Base-by-base conservation (phyloP, 495 filamentous ascomycete species). In the Trichoderma virens region DNA sequence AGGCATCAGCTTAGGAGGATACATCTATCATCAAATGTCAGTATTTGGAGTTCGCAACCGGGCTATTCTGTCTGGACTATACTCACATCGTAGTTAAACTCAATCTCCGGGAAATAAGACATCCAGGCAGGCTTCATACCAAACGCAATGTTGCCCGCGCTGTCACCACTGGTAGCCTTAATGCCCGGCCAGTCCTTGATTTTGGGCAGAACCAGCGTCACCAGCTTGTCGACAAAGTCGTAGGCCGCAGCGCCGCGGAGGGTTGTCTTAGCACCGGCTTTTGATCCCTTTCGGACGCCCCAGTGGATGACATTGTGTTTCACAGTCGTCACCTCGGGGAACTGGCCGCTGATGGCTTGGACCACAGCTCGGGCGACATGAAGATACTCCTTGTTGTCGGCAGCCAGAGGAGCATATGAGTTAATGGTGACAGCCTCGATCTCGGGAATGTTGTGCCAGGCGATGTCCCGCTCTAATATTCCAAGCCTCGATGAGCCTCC, bases 181-280 rank as follows among this genome's bases (percentile, higher is more conserved):
- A 97, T 80, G 64, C 94, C 94, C 64, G 82, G 81, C 86, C 91
- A 98, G 64, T 98, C 94, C 81, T 97, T 98, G 69, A 98, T 93
- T 69, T 86, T 87, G 61, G 94, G 94, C 72, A 97, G 79, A 8
- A 98, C 95, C 5, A 97, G 78, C 75, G 96, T 88, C 43, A 97
- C 79, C 67, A 88, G 74, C 77, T 93, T 92, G 61, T 90, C 85
- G 45, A 98, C 68, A 74, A 98, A 98, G 72, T 95, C 85, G 65
- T 89, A 92, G 72, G 96, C 93, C 60, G 88, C 83, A 74, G 94
- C 88, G 18, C 91, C 89, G 34, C 79, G 75, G 56, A 98, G 71
- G 43, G 89, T 85, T 27, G 85, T 86, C 68, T 82, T 78, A 83
- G 94, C 74, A 85, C 86, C 69, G 77, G 85, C 62, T 85, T 79